These are phyloP conservation scores for Fusarium heterosporum DNA, from an alignment of 2,329 filamentous ascomycete genomes.

Conservation along the genomic window DNA sequence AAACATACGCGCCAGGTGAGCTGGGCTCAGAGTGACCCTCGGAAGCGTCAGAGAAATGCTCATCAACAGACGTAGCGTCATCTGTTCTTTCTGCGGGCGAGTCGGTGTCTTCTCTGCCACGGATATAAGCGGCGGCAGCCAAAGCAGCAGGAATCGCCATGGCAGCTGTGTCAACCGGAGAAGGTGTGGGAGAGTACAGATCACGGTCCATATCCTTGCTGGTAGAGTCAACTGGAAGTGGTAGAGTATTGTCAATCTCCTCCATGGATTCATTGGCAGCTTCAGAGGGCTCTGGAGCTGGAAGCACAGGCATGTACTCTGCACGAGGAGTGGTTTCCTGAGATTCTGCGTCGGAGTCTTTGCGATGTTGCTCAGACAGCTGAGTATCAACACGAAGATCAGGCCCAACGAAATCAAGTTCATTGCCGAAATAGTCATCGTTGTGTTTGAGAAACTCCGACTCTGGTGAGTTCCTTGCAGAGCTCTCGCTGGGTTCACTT, in stretches of 20 bases:
- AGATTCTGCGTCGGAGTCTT: conserved; percentile 67
- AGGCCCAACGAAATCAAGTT: conserved; percentile 36
- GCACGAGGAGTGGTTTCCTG: conserved; percentile 77
- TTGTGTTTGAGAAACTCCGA: conserved; percentile 43
- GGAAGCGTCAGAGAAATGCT: conserved; percentile 53
- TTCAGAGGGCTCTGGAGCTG: conserved; percentile 13
- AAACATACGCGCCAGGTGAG: conserved; percentile 17
- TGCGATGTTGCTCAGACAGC: conserved; percentile 47
- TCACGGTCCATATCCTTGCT: conserved; percentile 59
- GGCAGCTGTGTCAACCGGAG: conserved; percentile 48
- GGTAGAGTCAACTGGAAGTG: conserved; percentile 55
- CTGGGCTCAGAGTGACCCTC: conserved; percentile 44
- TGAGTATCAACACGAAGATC: conserved; percentile 58
- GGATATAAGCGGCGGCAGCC: conserved; percentile 44
- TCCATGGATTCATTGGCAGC: conserved; percentile 3
- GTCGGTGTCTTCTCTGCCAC: conserved; percentile 27
- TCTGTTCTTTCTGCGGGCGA: conserved; percentile 44
- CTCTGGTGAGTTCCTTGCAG: conserved; percentile 52
- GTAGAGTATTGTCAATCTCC: conserved; percentile 49
- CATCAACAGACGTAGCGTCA: conserved; percentile 51
- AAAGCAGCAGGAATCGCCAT: conserved; percentile 39
- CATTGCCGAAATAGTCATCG: conserved; percentile 47
- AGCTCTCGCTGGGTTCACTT: conserved; percentile 58
- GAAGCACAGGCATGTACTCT: conserved; percentile 52
- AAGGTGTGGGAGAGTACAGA: conserved; percentile 55